Evolutionary conservation across 805 yeast species (phyloP).

Genomic region (Candida piceae): DNA sequence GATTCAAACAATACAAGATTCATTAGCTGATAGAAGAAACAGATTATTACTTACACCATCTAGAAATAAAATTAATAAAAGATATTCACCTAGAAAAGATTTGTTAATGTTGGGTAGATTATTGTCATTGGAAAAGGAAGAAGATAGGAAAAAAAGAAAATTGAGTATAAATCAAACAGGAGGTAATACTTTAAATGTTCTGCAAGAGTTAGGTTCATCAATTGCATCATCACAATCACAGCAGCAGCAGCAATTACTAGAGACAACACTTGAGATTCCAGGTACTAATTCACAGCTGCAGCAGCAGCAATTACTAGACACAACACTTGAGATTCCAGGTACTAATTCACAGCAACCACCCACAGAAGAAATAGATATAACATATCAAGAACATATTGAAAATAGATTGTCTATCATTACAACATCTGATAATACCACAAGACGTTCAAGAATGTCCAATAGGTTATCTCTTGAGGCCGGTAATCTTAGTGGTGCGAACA

Average conservation of each 20-base stretch:
- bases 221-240: constrained; percentile 2
- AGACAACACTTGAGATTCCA: constrained; percentile 1
- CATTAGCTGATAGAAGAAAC: constrained; percentile 28
- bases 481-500: constrained; percentile 24
- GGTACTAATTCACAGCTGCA: constrained; percentile 4
- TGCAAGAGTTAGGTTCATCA: too few relatives aligned
- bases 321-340: constrained; percentile 1
- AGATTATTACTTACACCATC: constrained; percentile 26
- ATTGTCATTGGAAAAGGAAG: constrained; percentile 22
- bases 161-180: too few relatives aligned
- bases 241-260: constrained; percentile 3
- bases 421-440: constrained; percentile 16
- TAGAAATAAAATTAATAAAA: constrained; percentile 14
- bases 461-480: constrained; percentile 24
- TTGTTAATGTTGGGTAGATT: constrained; percentile 27
- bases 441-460: constrained; percentile 18
- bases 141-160: constrained; percentile 15
- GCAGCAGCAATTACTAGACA: constrained; percentile 2
- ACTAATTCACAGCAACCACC: constrained; percentile 1
- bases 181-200: too few relatives aligned
- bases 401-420: constrained; percentile 1
- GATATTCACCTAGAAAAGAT: constrained; percentile 31
- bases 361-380: not conserved
- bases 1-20: constrained; percentile 25
- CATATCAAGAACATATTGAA: constrained; percentile 6